phyloP scores from a whole-genome alignment of 345 rosid species.

The Gynandropsis gynandra region DNA sequence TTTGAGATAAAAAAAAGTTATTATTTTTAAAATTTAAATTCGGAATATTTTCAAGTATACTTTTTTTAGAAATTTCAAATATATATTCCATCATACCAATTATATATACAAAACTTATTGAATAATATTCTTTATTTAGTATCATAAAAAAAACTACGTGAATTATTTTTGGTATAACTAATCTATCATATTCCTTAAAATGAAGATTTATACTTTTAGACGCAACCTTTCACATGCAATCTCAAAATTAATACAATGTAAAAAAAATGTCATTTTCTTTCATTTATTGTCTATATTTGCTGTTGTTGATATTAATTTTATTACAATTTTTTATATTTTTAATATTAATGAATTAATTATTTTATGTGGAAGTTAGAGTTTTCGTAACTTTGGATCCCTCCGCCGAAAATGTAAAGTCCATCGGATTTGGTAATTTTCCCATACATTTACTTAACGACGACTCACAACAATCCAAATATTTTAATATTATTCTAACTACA shows the following conservation, averaged over 20 bases:
- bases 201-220: slow-evolving; percentile 16
- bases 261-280: neutral
- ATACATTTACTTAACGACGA: slow-evolving; percentile 20
- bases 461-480: slow-evolving; percentile 7
- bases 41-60: too few relatives aligned
- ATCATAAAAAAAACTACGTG: neutral
- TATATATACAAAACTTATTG: neutral
- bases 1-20: too few relatives aligned
- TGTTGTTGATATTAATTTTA: neutral
- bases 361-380: neutral
- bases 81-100: too few relatives aligned
- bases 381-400: slow-evolving; percentile 32
- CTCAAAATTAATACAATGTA: neutral
- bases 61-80: too few relatives aligned
- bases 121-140: neutral
- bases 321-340: neutral
- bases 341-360: neutral
- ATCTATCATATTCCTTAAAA: slow-evolving; percentile 1
- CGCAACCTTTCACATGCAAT: slow-evolving; percentile 4
- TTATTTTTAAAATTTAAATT: too few relatives aligned
- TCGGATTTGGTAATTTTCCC: slow-evolving; percentile 28
- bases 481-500: neutral
- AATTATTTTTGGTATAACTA: neutral
- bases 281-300: neutral
- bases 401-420: slow-evolving; percentile 21